A percentile compares a stretch with the other conserved stretches of the same genome.
phyloP scores from a whole-genome alignment of 345 rosid genomes.

The Punica granatum region DNA sequence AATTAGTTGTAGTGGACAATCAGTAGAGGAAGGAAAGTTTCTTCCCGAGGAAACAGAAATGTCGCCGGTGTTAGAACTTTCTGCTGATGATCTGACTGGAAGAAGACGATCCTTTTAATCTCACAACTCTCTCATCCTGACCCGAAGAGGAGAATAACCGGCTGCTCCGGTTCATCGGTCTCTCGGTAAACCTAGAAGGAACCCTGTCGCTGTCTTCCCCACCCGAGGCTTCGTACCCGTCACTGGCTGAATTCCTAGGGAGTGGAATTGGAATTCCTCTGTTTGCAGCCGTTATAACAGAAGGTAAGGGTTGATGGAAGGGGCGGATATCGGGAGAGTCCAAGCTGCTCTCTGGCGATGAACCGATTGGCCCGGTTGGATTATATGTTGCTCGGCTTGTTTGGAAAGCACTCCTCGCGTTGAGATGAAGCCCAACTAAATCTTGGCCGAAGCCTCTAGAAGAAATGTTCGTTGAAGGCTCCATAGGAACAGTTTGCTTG shows the following conservation, averaged over 20 bases:
- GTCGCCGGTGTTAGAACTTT: background rate
- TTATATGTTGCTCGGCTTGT: slow-evolving; percentile 82
- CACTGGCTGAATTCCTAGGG: slow-evolving; percentile 80
- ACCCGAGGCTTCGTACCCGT: slow-evolving; percentile 96
- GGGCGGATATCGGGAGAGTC: slow-evolving; percentile 94
- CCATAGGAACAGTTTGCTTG: slow-evolving; percentile 56
- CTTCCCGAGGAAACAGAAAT: background rate
- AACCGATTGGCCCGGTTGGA: slow-evolving; percentile 53
- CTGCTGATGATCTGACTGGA: background rate
- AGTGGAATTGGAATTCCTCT: slow-evolving; percentile 43
- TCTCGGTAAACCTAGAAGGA: slow-evolving; percentile 65
- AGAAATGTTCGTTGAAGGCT: slow-evolving; percentile 36
- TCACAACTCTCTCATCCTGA: background rate
- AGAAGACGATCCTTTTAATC: background rate
- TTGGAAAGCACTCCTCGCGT: slow-evolving; percentile 91
- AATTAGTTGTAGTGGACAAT: background rate
- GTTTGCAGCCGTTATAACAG: slow-evolving; percentile 66
- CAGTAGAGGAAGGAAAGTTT: background rate
- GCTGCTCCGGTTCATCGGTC: slow-evolving; percentile 54
- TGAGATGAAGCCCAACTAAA: slow-evolving; percentile 81
- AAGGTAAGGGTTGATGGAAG: slow-evolving; percentile 31
- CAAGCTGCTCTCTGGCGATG: slow-evolving; percentile 95
- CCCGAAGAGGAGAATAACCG: background rate
- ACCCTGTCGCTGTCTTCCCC: slow-evolving; percentile 97
- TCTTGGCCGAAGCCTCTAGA: slow-evolving; percentile 33